phyloP scores from a whole-genome alignment of 345 rosid species.

The Linum trigynum region DNA sequence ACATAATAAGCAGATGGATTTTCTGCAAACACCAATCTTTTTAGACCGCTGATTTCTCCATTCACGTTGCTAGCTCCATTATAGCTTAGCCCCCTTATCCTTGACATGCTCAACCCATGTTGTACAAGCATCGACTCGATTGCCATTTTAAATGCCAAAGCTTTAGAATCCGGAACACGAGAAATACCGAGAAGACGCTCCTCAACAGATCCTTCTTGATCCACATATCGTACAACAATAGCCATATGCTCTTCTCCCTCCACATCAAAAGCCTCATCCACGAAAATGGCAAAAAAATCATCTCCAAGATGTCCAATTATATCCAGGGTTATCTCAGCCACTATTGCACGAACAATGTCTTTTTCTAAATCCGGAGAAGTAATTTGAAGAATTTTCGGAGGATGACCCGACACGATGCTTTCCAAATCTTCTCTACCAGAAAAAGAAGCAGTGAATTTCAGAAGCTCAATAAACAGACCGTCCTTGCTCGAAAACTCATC shows the following conservation, averaged over 20 bases:
- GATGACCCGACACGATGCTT: not conserved
- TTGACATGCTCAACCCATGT: conserved; percentile 2
- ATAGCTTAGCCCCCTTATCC: too few relatives aligned
- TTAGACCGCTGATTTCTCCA: too few relatives aligned
- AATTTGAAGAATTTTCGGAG: not conserved
- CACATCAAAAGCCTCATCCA: conserved; percentile 13
- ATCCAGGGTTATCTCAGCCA: not conserved
- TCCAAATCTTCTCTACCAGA: too few relatives aligned
- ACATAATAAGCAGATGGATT: too few relatives aligned
- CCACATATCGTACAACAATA: conserved; percentile 2
- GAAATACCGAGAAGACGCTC: conserved; percentile 1
- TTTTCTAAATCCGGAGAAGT: not conserved
- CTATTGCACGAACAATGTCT: not conserved
- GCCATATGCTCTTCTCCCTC: conserved; percentile 1
- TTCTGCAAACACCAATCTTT: too few relatives aligned
- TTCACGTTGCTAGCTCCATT: too few relatives aligned
- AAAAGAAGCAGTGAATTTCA: not conserved
- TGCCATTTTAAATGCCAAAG: not conserved
- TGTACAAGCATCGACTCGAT: conserved; percentile 2
- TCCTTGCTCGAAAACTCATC: not conserved
- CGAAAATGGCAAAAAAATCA: conserved; percentile 3
- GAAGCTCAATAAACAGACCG: conserved; percentile 8
- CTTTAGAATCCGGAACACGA: not conserved
- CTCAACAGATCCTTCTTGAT: not conserved
- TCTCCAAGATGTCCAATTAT: conserved; percentile 9